Percentiles rank a stretch among this genome's conserved stretches.
Conservation (phyloP, 1,284 basidiomycete species). For the Apiotrichum montevideense region DNA sequence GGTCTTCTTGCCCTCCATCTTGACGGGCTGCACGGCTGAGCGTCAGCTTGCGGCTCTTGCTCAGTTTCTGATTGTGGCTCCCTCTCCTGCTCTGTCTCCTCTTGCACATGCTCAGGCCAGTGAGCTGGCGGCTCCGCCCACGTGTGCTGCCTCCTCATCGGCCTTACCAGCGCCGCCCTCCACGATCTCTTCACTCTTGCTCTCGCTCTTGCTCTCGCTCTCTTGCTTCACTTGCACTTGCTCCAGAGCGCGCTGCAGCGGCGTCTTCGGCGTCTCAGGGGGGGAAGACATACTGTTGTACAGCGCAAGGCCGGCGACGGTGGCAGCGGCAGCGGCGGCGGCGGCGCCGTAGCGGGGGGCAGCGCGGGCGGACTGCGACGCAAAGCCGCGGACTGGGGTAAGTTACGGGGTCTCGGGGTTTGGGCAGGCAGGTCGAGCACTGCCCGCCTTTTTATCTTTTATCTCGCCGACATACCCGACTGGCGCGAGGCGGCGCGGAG, state of each 20-base stretch:
- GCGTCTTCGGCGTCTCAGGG: background rate
- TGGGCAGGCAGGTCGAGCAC: too few relatives aligned
- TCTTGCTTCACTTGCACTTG: background rate
- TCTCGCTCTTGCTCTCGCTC: background rate
- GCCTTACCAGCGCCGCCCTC: background rate
- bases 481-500: slow-evolving; percentile 42
- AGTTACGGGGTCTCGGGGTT: too few relatives aligned
- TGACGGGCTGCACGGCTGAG: slow-evolving; percentile 19
- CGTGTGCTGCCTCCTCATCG: too few relatives aligned
- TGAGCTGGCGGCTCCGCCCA: too few relatives aligned
- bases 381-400: slow-evolving; percentile 33
- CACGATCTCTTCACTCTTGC: background rate
- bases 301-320: slow-evolving; percentile 30
- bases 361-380: slow-evolving; percentile 29
- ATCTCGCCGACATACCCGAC: slow-evolving; percentile 25
- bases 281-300: slow-evolving; percentile 31
- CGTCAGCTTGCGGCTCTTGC: background rate
- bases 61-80: background rate
- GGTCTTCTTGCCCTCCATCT: slow-evolving; percentile 46
- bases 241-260: background rate
- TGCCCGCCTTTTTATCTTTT: too few relatives aligned
- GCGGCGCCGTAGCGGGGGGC: slow-evolving; percentile 21
- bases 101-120: too few relatives aligned
- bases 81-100: too few relatives aligned
- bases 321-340: slow-evolving; percentile 26